phyloP scores from a whole-genome alignment of 2,329 filamentous ascomycete species.

The Passalora sequoiae region DNA sequence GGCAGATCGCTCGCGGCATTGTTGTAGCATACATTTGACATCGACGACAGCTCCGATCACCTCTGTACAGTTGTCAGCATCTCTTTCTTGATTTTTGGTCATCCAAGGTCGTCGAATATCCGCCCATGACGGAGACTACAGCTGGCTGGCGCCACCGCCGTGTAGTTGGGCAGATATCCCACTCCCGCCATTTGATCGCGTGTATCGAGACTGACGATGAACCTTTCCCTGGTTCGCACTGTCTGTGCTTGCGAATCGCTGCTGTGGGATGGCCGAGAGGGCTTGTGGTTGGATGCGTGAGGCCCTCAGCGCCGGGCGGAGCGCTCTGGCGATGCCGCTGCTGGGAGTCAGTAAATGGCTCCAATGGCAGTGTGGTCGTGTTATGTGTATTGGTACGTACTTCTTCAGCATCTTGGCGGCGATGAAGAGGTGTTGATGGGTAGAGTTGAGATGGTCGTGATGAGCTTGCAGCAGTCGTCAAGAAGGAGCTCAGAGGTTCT shows the following conservation, averaged over 20 bases:
- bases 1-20: constrained; percentile 20
- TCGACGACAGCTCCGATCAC: constrained; percentile 99
- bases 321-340: constrained; percentile 62
- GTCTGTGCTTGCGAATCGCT: constrained; percentile 59
- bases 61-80: too few species aligned
- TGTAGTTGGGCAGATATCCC: too few species aligned
- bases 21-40: constrained; percentile 65
- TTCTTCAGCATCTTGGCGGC: constrained; percentile 79
- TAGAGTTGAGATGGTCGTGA: constrained; percentile 9
- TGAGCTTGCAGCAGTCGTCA: constrained; percentile 2
- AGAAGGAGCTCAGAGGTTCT: neutral
- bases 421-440: constrained; percentile 38
- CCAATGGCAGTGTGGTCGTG: constrained; percentile 35
- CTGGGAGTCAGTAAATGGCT: constrained; percentile 29
- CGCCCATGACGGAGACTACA: too few species aligned
- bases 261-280: constrained; percentile 55
- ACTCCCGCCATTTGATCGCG: too few species aligned
- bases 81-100: too few species aligned
- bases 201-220: too few species aligned
- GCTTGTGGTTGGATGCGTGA: constrained; percentile 55
- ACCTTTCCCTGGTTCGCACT: constrained; percentile 57
- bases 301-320: constrained; percentile 57
- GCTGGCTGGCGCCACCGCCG: too few species aligned
- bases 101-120: too few species aligned
- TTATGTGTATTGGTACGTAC: constrained; percentile 48